Evolutionary conservation across 345 rosid species (phyloP).

Genomic region (Citrus cavaleriei): DNA sequence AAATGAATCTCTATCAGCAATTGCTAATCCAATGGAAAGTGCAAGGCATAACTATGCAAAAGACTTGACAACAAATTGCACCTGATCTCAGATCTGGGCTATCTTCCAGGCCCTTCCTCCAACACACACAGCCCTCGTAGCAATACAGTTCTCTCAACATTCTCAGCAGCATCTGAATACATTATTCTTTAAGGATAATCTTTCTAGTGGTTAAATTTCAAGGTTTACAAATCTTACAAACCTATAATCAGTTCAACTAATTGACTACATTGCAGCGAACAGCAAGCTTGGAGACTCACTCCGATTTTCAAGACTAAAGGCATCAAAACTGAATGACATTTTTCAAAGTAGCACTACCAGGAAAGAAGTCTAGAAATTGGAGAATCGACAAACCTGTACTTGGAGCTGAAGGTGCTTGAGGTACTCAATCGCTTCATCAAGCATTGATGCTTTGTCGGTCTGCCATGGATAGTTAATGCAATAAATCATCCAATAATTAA

Average conservation of each 20-base stretch:
- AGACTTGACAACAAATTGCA: not conserved
- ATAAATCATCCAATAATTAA: not conserved
- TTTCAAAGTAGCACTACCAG: not conserved
- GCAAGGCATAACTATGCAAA: not conserved
- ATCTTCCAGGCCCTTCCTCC: not conserved
- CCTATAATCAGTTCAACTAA: not conserved
- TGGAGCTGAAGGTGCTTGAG: conserved; percentile 94
- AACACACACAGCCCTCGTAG: not conserved
- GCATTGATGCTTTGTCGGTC: conserved; percentile 98
- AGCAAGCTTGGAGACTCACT: not conserved
- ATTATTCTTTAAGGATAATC: no score
- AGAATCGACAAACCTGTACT: conserved; percentile 64
- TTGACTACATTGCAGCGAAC: not conserved
- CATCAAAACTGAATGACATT: not conserved
- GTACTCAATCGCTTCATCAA: conserved; percentile 92
- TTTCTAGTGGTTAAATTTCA: not conserved
- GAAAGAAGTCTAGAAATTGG: not conserved
- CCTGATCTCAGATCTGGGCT: not conserved
- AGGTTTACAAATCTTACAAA: not conserved
- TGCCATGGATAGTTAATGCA: conserved; percentile 22
- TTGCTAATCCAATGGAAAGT: not conserved
- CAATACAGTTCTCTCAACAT: not conserved
- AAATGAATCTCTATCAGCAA: not conserved
- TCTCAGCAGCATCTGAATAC: no score
- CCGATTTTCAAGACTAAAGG: not conserved